Conservation (phyloP, 108 stramenopile genomes). For the Aurantiochytrium sp. region DNA sequence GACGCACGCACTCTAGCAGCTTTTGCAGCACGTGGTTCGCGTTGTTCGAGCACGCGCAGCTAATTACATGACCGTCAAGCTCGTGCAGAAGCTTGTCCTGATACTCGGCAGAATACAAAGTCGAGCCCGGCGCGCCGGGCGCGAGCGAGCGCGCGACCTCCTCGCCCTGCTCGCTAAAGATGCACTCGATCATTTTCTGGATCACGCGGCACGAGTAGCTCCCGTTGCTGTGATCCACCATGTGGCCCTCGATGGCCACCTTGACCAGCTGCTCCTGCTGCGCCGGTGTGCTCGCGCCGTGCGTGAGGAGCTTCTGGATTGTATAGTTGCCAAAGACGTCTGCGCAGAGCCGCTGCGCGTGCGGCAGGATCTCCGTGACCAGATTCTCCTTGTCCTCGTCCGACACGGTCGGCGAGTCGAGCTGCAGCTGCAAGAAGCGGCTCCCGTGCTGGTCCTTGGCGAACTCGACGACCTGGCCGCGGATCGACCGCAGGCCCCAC, state of each 20-base stretch:
- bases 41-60: not conserved
- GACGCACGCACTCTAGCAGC: not conserved
- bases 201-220: slow-evolving; percentile 15
- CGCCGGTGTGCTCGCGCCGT: not conserved
- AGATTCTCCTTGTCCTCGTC: slow-evolving; percentile 70
- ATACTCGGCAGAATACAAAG: not conserved
- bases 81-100: slow-evolving; percentile 1
- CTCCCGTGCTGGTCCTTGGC: slow-evolving; percentile 97
- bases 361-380: slow-evolving; percentile 76
- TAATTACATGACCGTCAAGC: not conserved
- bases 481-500: slow-evolving; percentile 18
- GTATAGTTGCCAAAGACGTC: slow-evolving; percentile 82
- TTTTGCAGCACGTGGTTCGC: slow-evolving; percentile 19
- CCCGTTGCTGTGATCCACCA: not conserved
- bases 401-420: slow-evolving; percentile 61
- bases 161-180: not conserved
- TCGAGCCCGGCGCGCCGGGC: not conserved
- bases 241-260: not conserved
- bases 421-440: slow-evolving; percentile 87
- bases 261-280: slow-evolving; percentile 9
- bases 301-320: not conserved
- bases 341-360: slow-evolving; percentile 64
- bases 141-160: not conserved
- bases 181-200: not conserved
- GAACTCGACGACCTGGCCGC: slow-evolving; percentile 76